Base-by-base conservation (phyloP, 208 protist genomes). In the Crithidia acanthocephali region DNA sequence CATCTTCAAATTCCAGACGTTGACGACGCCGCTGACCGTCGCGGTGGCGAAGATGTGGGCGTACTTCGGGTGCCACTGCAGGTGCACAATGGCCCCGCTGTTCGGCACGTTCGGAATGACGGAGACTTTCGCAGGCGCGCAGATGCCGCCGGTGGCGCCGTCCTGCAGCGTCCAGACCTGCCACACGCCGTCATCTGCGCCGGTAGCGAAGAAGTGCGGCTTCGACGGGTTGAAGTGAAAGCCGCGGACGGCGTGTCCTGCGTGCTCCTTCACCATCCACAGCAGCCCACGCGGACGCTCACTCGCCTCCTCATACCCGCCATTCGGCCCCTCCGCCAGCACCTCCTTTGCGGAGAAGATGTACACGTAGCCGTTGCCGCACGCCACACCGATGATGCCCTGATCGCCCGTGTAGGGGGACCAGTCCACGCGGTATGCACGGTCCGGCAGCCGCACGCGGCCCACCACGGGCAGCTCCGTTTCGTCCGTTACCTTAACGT, bases 1-100 rank as follows among this genome's bases (percentile, higher is more conserved):
- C 45, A 73, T 85, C 62, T 94, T 95, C 30, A 99, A 76, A 86
- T 99, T 98, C 97, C 98, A 99, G 47, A 99, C 92, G 27, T 88
- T 90, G 15, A 98, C 92, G 28, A 80, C 72, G 47, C 96, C 94
- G 69, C 88, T 89, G 33, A 88, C 66, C n/a, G 83, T 87, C 11
- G 95, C 91, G 11, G 96, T 98, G 32, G 90, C 98, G 33, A 99
- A 80, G 67, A 99, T 99, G 83, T 98, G 89, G 13, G 84, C 64
- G 74, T 83, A 88, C 71, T 91, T 92, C 9, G 86, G 84, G 75
- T 96, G 86, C 88, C 90, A 96, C 73, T 86, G 79, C 22, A 96
- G 59, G 53, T 94, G 77, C 22, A 84, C 77, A 68, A 95, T 85
- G 11, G 72, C 66, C 2, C 79, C 66, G 40, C 32, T 68, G 61